These are phyloP conservation scores for Boletus tomentosulus DNA, from an alignment of 768 basidiomycete species.

Conservation along the genomic window DNA sequence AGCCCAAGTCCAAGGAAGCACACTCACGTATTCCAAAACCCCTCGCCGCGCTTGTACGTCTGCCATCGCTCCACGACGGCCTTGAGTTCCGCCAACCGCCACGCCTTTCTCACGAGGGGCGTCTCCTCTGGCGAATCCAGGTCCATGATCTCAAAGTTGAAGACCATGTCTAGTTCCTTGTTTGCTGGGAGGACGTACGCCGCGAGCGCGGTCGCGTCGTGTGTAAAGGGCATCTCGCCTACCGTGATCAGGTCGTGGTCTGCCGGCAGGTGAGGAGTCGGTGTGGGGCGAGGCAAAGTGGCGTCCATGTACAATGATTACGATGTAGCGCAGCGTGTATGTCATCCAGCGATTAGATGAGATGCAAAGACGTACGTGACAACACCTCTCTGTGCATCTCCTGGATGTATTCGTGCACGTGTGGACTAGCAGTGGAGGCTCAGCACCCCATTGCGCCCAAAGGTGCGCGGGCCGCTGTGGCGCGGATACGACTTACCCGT, in stretches of 20 bases:
- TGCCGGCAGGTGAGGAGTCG: conserved; percentile 19
- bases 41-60: conserved; percentile 48
- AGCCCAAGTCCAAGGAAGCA: no score
- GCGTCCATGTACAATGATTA: not conserved
- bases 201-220: conserved; percentile 47
- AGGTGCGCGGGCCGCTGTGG: not conserved
- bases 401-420: conserved; percentile 61
- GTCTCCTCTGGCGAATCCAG: conserved; percentile 45
- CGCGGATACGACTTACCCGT: conserved; percentile 45
- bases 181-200: conserved; percentile 53
- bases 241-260: conserved; percentile 60
- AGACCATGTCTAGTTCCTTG: conserved; percentile 58
- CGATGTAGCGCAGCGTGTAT: not conserved
- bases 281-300: not conserved
- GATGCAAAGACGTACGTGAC: conserved; percentile 40
- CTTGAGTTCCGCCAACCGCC: conserved; percentile 53
- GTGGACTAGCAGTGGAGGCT: conserved; percentile 41
- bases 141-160: conserved; percentile 61
- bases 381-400: conserved; percentile 57
- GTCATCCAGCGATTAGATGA: conserved; percentile 15
- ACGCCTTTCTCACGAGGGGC: conserved; percentile 42
- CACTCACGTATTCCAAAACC: conserved; percentile 65
- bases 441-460: not conserved
- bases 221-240: conserved; percentile 60
- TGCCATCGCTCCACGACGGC: conserved; percentile 47